Base-by-base conservation (phyloP, 2,329 filamentous ascomycete species). In the Orbilia quercus region DNA sequence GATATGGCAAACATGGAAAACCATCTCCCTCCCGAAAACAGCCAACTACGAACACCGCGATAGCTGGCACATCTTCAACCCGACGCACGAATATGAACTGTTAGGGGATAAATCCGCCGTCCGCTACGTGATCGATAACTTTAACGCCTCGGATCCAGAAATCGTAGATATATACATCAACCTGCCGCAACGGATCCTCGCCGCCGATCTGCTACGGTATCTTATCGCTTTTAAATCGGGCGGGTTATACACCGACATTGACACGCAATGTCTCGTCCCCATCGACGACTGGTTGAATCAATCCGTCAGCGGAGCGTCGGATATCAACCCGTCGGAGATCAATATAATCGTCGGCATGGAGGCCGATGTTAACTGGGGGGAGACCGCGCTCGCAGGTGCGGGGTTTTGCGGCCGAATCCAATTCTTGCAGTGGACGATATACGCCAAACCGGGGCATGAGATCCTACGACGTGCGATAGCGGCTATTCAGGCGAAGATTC, bases 221-320 rank as follows among this genome's bases (percentile, higher is more conserved):
- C 48, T 70, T n/a, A 28, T 62, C 12, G 42, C 62, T 20, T 70
- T 62, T n/a, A 54, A 51, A 23, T 47, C 62, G 18, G 65, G 65
- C 2, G 65, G 65, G 12, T 23, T 70, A 18, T 70, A 70, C 34
- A 70, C 34, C 28, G 65, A 70, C 23, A 70, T 70, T 28, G 65
- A 70, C 23, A 62, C 65, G 5, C 20, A 14, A 18, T 70, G 65
- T n/a, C 36, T 23, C 2, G 44, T 22, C 12, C 55, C 55, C 2
- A 70, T 70, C 11, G 57, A 62, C 23, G 28, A 55, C 7, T 70
- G 65, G 65, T 62, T 28, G 22, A 18, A 25, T 36, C n/a, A n/a
- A n/a, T n/a, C n/a, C n/a, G n/a, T n/a, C n/a, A n/a, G n/a, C n/a
- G n/a, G n/a, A n/a, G n/a, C n/a, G n/a, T n/a, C n/a, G n/a, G n/a